Evolutionary conservation across 169 alveolate genomes (phyloP), one percentile per base, ranked within the genome.

Genomic region (Fabrea salina): DNA sequence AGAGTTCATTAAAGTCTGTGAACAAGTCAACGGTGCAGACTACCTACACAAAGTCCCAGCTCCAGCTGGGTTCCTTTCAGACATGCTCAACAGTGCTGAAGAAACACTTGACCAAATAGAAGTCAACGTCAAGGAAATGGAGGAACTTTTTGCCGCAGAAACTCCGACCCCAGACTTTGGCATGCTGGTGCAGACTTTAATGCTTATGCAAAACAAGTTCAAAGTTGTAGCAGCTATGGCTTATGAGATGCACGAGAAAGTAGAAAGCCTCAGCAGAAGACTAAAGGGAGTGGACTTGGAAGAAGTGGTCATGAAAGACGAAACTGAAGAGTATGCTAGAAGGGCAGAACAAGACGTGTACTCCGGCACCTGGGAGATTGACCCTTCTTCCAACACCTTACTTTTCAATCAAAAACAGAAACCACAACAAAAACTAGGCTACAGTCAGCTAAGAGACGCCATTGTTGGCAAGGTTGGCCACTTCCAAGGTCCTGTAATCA

Each of bases 221-320:
- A 33, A 32, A 64, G 32, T 64, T 0, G 50, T 64, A 1, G 35
- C 75, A 64, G 39, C 57, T 7, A 19, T 64, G 35, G 54, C 75
- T 0, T 32, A 37, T 64, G 75, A 64, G 35, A 40, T 64, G 75
- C 75, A 64, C 5, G 41, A 64, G 39, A 64, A 33, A 40, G 75
- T 64, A 22, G n/a, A n/a, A n/a, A n/a, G n/a, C n/a, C n/a, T n/a
- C n/a, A n/a, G n/a, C n/a, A n/a, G n/a, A n/a, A n/a, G n/a, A n/a
- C n/a, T n/a, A n/a, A n/a, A n/a, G n/a, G n/a, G n/a, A n/a, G n/a
- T n/a, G n/a, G n/a, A n/a, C n/a, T n/a, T n/a, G n/a, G n/a, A n/a
- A n/a, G n/a, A n/a, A n/a, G n/a, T n/a, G n/a, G n/a, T n/a, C n/a
- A n/a, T n/a, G n/a, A n/a, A n/a, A n/a, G n/a, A n/a, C n/a, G n/a